phyloP scores from a whole-genome alignment of 371 early-diverging fungal species.

The Circinella minor region DNA sequence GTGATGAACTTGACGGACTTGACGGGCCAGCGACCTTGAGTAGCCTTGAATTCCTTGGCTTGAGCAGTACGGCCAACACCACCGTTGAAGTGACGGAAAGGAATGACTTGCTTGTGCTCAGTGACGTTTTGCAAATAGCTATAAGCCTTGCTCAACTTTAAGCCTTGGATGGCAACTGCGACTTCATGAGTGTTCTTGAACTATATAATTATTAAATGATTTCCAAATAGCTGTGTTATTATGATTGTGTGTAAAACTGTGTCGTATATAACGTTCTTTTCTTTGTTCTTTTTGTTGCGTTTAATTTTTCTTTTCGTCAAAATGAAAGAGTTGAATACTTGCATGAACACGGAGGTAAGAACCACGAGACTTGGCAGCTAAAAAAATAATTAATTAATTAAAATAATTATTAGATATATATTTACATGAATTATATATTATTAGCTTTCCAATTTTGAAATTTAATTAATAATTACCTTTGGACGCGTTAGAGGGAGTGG shows the following conservation, averaged over 20 bases:
- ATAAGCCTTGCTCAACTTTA: constrained; percentile 94
- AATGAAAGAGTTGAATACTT: constrained; percentile 16
- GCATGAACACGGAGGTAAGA: constrained; percentile 40
- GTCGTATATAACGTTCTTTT: no score
- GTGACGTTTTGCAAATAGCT: constrained; percentile 95
- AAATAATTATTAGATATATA: background rate
- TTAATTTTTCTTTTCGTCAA: background rate
- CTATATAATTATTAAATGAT: constrained; percentile 23
- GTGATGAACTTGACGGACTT: constrained; percentile 95
- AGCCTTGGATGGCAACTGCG: constrained; percentile 93
- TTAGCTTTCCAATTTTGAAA: no score
- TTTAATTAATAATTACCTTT: constrained; percentile 29
- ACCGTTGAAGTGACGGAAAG: constrained; percentile 97
- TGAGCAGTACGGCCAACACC: constrained; percentile 98
- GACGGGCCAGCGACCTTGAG: constrained; percentile 99
- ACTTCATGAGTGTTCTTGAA: constrained; percentile 99
- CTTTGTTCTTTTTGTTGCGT: background rate
- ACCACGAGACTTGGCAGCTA: constrained; percentile 35
- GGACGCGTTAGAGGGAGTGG: constrained; percentile 41
- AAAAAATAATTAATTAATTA: constrained; percentile 7
- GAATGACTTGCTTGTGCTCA: constrained; percentile 97
- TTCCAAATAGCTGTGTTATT: constrained; percentile 2
- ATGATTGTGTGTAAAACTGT: background rate
- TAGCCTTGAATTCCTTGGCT: constrained; percentile 93
- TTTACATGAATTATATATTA: constrained; percentile 2